Base-by-base conservation (phyloP, 1,139 yeast genomes). In the Pichia sp. region DNA sequence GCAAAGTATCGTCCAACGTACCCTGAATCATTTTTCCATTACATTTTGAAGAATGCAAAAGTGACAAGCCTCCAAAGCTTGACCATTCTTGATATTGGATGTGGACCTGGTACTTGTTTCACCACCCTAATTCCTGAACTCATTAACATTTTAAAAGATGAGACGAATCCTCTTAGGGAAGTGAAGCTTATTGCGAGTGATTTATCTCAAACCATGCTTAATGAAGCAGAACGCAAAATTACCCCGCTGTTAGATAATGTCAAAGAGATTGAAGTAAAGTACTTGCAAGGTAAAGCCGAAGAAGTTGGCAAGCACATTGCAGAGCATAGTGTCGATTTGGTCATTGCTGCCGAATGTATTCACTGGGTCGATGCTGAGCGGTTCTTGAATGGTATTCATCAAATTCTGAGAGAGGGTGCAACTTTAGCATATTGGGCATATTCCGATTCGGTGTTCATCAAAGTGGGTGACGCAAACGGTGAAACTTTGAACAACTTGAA, bases 361-460 rank as follows among this genome's bases (percentile, higher is more conserved):
- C 95, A 85, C 55, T 85, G 94, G 94, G 71, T 84, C 37, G 67
- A 78, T 27, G 73, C 72, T 42, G 64, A 60, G 0, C 46, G 47
- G 22, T 82, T 80, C 57, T 73, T 77, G 51, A 47, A 54, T 9
- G 74, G 72, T 38, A 67, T 72, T 24, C 56, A 62, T 22, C 56
- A 73, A 11, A 60, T 76, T 10, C 61, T 85, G 41, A 70, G 67
- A 42, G n/a, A n/a, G n/a, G 21, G 17, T 3, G 94, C 88, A 2
- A 76, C 84, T 1, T 58, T 85, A 34, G 82, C 86, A 0, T 73
- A 72, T 47, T 84, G 91, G 84, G 82, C 83, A n/a, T 85, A 85
- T 52, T 72, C 72, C 28, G 91, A 84, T 50, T 84, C 86, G 0
- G 58, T 67, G 1, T 71, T 73, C 42, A 55, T 63, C 16, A 34